A percentile compares a stretch with the other conserved stretches of the same genome.
Conservation (phyloP, 108 stramenopile genomes). For the Cyclotella cryptica region DNA sequence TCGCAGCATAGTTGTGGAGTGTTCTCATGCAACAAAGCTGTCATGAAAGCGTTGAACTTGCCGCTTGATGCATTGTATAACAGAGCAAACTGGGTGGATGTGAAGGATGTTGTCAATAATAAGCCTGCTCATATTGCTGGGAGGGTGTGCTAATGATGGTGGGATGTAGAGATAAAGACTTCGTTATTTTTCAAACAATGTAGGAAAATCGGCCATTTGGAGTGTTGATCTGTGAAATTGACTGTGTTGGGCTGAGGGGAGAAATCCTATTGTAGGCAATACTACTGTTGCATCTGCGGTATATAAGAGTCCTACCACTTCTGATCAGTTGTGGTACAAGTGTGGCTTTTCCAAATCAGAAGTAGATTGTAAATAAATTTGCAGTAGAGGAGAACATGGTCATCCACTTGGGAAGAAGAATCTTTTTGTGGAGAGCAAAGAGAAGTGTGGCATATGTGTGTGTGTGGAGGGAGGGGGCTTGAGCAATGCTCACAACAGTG, state of each 20-base stretch:
- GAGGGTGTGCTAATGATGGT: neutral
- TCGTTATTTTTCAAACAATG: too few relatives aligned
- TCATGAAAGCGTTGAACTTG: slow-evolving; percentile 23
- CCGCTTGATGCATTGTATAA: neutral
- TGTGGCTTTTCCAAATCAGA: slow-evolving; percentile 32
- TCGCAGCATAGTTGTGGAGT: neutral
- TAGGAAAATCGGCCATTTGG: slow-evolving; percentile 5
- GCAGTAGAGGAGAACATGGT: too few relatives aligned
- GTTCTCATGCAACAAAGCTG: slow-evolving; percentile 30
- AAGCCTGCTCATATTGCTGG: slow-evolving; percentile 13
- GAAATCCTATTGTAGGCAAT: slow-evolving; percentile 31
- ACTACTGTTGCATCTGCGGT: neutral
- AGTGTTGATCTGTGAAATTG: slow-evolving; percentile 43
- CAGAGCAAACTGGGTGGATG: slow-evolving; percentile 31
- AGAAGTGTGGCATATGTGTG: too few relatives aligned
- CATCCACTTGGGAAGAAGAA: too few relatives aligned
- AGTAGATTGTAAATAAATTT: slow-evolving; percentile 36
- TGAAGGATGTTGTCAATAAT: slow-evolving; percentile 32
- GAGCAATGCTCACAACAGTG: too few relatives aligned
- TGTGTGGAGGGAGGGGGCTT: too few relatives aligned
- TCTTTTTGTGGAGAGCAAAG: too few relatives aligned
- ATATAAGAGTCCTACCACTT: slow-evolving; percentile 15
- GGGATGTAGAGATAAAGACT: too few relatives aligned
- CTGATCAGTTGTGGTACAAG: neutral
- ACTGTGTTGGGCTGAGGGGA: slow-evolving; percentile 8